A percentile compares a stretch with the other conserved stretches of the same genome.
Conservation (phyloP, 2,329 filamentous ascomycete species). For the Fusarium redolens region DNA sequence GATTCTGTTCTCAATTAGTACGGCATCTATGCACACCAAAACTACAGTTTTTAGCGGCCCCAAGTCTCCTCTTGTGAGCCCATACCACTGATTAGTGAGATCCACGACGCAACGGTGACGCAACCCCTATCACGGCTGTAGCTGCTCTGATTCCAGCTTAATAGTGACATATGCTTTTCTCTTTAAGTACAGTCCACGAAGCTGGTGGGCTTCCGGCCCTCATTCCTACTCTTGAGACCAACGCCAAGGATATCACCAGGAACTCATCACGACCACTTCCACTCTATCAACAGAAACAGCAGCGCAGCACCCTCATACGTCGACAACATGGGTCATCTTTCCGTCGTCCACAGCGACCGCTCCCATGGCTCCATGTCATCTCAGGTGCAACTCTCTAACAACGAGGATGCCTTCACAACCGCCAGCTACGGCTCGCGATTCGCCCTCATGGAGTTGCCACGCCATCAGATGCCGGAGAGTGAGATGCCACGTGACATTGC, state of each 20-base stretch:
- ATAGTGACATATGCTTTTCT: not conserved
- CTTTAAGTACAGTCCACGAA: not conserved
- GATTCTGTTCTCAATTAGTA: too few species aligned
- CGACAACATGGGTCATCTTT: conserved; percentile 63
- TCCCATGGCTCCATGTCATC: conserved; percentile 34
- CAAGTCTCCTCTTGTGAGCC: too few species aligned
- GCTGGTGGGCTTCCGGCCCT: not conserved
- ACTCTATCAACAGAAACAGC: not conserved
- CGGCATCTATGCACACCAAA: too few species aligned
- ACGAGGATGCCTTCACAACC: conserved; percentile 72
- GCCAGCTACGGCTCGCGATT: conserved; percentile 91
- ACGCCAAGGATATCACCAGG: conserved; percentile 39
- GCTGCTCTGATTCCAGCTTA: not conserved
- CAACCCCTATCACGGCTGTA: too few species aligned
- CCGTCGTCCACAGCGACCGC: conserved; percentile 43
- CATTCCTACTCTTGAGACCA: conserved; percentile 47
- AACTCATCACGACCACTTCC: not conserved
- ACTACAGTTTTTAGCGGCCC: too few species aligned
- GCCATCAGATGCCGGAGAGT: conserved; percentile 84
- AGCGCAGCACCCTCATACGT: conserved; percentile 15
- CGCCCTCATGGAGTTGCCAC: conserved; percentile 82
- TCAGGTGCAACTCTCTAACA: conserved; percentile 61
- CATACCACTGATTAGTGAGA: too few species aligned
- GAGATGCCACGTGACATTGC: conserved; percentile 94
- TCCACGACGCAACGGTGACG: too few species aligned